A percentile compares a stretch with the other conserved stretches of the same genome.
These are phyloP conservation scores for Saturnispora kantuleensis DNA, from an alignment of 805 yeast species.

Conservation along the genomic window DNA sequence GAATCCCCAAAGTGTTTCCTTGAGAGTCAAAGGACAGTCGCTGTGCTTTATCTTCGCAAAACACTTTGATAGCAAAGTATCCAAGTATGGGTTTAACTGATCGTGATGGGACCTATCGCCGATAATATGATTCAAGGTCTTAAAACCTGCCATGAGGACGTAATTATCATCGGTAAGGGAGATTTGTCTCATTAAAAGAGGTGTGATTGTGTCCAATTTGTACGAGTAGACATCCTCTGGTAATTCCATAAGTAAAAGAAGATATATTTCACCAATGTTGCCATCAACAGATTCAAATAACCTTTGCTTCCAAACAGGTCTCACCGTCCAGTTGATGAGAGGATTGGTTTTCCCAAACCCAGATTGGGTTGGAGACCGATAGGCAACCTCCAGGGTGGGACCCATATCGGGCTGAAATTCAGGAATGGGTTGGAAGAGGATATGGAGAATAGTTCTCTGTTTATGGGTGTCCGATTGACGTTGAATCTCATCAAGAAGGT, in stretches of 20 bases:
- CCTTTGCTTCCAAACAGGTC: constrained; percentile 71
- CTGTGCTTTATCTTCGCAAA: neutral
- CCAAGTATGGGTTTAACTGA: constrained; percentile 5
- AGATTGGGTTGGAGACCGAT: neutral
- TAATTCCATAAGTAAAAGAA: constrained; percentile 33
- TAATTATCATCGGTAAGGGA: constrained; percentile 5
- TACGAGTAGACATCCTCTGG: constrained; percentile 25
- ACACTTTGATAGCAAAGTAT: neutral
- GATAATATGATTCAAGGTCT: constrained; percentile 7
- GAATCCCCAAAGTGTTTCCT: neutral
- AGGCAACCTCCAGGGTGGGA: neutral
- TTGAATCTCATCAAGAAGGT: constrained; percentile 4
- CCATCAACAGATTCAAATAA: constrained; percentile 57
- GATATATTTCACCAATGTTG: constrained; percentile 26
- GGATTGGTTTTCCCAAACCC: constrained; percentile 12
- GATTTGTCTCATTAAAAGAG: constrained; percentile 7
- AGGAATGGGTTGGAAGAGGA: constrained; percentile 10
- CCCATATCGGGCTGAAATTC: constrained; percentile 1
- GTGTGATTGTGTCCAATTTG: constrained; percentile 7
- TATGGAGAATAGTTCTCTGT: constrained; percentile 6
- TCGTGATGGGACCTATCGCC: neutral
- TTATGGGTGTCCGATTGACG: neutral
- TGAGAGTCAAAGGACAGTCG: neutral
- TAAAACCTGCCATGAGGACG: constrained; percentile 5
- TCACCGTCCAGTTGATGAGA: constrained; percentile 46